These are phyloP conservation scores for Ascochyta pisi DNA, from an alignment of 2,329 filamentous ascomycete genomes.

Conservation along the genomic window DNA sequence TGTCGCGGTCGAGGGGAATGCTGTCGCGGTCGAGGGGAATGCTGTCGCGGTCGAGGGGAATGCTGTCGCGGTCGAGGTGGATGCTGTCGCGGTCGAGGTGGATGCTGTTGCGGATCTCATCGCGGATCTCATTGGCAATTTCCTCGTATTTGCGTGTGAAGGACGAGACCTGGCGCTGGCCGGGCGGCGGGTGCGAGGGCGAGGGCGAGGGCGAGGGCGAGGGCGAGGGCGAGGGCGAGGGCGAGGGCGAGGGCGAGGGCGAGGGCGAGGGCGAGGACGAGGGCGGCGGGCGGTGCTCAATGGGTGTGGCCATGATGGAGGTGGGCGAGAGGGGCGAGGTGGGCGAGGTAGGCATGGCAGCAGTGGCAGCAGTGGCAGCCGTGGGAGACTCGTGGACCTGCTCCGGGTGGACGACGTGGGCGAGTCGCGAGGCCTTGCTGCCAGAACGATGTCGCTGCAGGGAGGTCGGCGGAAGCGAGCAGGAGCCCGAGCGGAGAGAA, in stretches of 20 bases:
- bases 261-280: no score
- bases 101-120: slow-evolving; percentile 36
- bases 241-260: no score
- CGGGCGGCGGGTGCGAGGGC: slow-evolving; percentile 15
- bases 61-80: no score
- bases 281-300: slow-evolving; percentile 16
- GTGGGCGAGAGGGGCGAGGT: slow-evolving; percentile 26
- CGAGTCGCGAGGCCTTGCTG: slow-evolving; percentile 51
- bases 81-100: slow-evolving; percentile 7
- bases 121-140: slow-evolving; percentile 44
- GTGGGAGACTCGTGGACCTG: slow-evolving; percentile 25
- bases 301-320: slow-evolving; percentile 5
- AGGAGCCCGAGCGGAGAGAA: slow-evolving; percentile 62
- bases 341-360: slow-evolving; percentile 14
- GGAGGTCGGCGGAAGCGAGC: slow-evolving; percentile 44
- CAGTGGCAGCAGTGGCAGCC: not conserved
- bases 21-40: slow-evolving; percentile 22
- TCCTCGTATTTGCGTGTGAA: slow-evolving; percentile 48
- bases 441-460: slow-evolving; percentile 48
- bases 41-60: not conserved
- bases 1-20: not conserved
- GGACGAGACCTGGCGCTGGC: slow-evolving; percentile 43
- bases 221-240: not conserved
- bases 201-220: not conserved
- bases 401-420: slow-evolving; percentile 50